These are phyloP conservation scores for Arthrobotrys iridis DNA, from an alignment of 2,329 filamentous ascomycete genomes.

Conservation along the genomic window DNA sequence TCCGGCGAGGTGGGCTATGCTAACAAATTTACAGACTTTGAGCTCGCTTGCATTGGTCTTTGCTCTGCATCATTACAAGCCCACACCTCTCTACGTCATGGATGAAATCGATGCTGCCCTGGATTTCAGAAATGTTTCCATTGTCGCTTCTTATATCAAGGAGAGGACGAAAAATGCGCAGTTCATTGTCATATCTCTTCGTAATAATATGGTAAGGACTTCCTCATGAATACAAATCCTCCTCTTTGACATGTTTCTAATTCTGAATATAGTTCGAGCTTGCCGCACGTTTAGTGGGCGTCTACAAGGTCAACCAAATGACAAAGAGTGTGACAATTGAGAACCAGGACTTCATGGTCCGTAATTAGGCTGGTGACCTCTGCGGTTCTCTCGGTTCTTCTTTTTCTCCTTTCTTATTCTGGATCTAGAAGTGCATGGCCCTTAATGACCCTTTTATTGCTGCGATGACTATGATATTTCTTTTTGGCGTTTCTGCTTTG, in stretches of 20 bases:
- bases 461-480: constrained; percentile 22
- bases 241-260: constrained; percentile 10
- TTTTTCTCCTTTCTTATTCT: not conserved
- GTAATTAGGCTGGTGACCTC: constrained; percentile 5
- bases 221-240: constrained; percentile 6
- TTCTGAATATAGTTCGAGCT: constrained; percentile 76
- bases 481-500: constrained; percentile 27
- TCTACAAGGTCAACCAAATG: constrained; percentile 99
- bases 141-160: constrained; percentile 98
- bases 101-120: constrained; percentile 98
- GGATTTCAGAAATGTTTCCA: constrained; percentile 98
- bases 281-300: constrained; percentile 90
- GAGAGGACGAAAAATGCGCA: constrained; percentile 99
- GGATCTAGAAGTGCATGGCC: not conserved
- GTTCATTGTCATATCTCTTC: constrained; percentile 96
- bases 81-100: constrained; percentile 98
- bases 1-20: not conserved
- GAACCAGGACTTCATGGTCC: constrained; percentile 77
- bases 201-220: constrained; percentile 86
- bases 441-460: not conserved
- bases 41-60: constrained; percentile 95
- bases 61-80: constrained; percentile 96
- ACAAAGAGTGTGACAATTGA: constrained; percentile 91
- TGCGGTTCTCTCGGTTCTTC: not conserved
- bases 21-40: constrained; percentile 70